Conservation (phyloP, 495 filamentous ascomycete species). For the Penicillium macrosclerotiorum region DNA sequence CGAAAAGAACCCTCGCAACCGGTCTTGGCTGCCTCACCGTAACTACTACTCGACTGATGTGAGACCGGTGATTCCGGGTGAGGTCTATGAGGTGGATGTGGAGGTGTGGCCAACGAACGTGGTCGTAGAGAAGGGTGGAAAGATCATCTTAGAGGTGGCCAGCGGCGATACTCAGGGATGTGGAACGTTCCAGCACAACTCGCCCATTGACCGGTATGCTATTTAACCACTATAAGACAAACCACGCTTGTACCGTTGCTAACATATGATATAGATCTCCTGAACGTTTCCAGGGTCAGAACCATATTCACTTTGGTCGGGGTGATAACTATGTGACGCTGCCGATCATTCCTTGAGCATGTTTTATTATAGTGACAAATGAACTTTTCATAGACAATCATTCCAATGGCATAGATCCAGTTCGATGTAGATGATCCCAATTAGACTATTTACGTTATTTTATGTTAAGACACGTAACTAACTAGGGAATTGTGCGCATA, state of each 20-base stretch:
- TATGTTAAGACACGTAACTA: too few relatives aligned
- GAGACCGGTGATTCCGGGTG: conserved; percentile 49
- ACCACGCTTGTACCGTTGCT: not conserved
- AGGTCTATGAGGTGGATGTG: conserved; percentile 62
- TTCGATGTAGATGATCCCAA: too few relatives aligned
- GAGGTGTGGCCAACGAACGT: conserved; percentile 72
- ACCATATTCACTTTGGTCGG: conserved; percentile 56
- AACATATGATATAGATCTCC: conserved; percentile 26
- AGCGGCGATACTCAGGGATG: conserved; percentile 61
- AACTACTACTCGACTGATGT: conserved; percentile 60
- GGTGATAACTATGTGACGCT: conserved; percentile 54
- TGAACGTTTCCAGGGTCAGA: conserved; percentile 48
- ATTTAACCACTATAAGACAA: not conserved
- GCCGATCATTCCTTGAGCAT: conserved; percentile 55
- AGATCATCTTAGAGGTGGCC: conserved; percentile 56
- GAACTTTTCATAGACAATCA: not conserved
- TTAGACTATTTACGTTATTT: too few relatives aligned
- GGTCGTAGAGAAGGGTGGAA: conserved; percentile 47
- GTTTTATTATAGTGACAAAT: too few relatives aligned
- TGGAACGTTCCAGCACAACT: conserved; percentile 57
- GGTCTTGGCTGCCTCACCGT: conserved; percentile 54
- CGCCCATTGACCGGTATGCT: conserved; percentile 41
- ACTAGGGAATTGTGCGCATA: too few relatives aligned
- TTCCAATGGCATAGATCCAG: too few relatives aligned
- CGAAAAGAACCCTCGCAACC: conserved; percentile 45